Evolutionary conservation across 129 eudicot species (phyloP), one percentile per base, ranked within the genome.

Genomic region (Smallanthus sonchifolius): DNA sequence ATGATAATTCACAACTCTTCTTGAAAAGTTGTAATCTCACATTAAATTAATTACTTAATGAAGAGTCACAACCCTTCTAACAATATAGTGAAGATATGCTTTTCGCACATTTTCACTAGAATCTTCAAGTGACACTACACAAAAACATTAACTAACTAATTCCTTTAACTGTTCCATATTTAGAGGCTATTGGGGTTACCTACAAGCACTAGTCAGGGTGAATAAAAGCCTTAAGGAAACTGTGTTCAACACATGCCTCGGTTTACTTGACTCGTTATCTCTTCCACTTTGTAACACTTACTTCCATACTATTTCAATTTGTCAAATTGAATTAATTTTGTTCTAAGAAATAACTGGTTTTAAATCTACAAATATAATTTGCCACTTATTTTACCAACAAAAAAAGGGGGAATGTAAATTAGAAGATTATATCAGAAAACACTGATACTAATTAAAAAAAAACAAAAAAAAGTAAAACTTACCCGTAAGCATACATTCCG

Each of bases 401-500:
- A 59, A 17, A 30, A 59, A 9, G 19, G 10, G 15, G 15, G 6
- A 63, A 30, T 54, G 64, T 10, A 43, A n/a, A 59, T 20, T 32
- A 10, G 0, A 13, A 44, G 45, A 40, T 2, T 20, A 14, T 45
- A 76, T 20, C 13, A 47, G 2, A 10, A 24, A 15, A 47, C 54
- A 34, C 13, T 28, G 11, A 66, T 56, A 13, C 19, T 40, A 28
- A 69, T 35, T 24, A 24, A 24, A 13, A 35, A 19, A 60, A 5
- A 14, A 34, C 24, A 47, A 67, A 36, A 67, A 38, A 44, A 59
- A 51, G 28, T 3, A 47, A 74, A 38, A 57, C 84, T 51, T 67
- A 94, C 98, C 91, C 97, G 82, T 74, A 83, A 73, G 83, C 98
- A 94, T 65, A 94, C 93, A 76, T 63, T 82, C 49, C 91, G 83